Conservation (phyloP, 2,329 filamentous ascomycete genomes). For the Cladosporium sp. region DNA sequence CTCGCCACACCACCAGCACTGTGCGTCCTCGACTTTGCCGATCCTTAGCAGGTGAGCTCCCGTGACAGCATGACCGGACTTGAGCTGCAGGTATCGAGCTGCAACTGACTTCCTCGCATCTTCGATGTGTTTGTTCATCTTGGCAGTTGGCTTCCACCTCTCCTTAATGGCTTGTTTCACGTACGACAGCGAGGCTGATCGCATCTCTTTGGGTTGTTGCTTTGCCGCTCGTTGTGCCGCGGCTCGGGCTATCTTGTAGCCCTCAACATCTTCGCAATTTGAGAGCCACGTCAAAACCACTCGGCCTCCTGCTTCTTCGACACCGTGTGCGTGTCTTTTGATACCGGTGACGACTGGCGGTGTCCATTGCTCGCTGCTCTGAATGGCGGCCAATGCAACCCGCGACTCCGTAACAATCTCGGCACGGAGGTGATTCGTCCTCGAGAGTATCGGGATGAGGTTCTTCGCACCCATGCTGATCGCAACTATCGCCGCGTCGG, state of each 20-base stretch:
- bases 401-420: neutral
- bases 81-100: conserved; percentile 7
- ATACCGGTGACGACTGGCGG: neutral
- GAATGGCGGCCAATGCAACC: neutral
- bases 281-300: neutral
- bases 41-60: conserved; percentile 7
- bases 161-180: conserved; percentile 1
- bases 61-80: conserved; percentile 9
- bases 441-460: neutral
- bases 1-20: conserved; percentile 6
- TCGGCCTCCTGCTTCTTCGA: neutral
- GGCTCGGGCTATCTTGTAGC: neutral
- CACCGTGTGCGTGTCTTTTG: neutral
- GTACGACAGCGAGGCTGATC: conserved; percentile 8
- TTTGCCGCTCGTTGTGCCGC: conserved; percentile 1
- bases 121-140: conserved; percentile 8
- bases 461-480: neutral
- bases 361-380: neutral
- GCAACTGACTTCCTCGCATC: neutral
- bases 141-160: neutral
- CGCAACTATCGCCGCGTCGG: neutral
- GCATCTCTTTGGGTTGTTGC: conserved; percentile 3
- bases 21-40: neutral
- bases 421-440: neutral
- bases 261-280: neutral